Base-by-base conservation (phyloP, 257 asterid species). In the Datura wrightii region DNA sequence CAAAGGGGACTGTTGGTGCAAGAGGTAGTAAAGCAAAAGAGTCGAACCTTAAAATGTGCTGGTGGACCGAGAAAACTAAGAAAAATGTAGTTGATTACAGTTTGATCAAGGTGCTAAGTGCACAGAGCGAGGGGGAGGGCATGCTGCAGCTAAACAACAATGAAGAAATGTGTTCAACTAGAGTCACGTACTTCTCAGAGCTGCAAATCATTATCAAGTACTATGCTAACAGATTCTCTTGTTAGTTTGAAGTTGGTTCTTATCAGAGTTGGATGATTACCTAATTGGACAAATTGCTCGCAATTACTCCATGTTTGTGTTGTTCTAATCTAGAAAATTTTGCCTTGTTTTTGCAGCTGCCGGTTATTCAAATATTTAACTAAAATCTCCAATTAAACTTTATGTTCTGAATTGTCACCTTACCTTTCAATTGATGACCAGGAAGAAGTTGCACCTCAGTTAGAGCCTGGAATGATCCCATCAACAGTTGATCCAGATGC, bases 361-460 rank as follows among this genome's bases (percentile, higher is more conserved):
- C 48, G 8, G 53, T 39, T 41, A 69, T 39, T 69, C 53, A 41
- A 59, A 71, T 71, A 71, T 2, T 6, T 4, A 71, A 71, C 18
- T 42, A 56, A 44, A 44, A 44, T 71, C 79, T 71, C 79, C 79
- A 44, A 9, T 42, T 78, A 10, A 36, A 71, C 19, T 36, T 65
- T 86, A 69, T 54, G 34, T 67, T 86, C 82, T 80, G 82, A 31
- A 15, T 78, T 31, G 48, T 86, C 16, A 42, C 86, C 65, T 65
- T 88, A 62, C 85, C 67, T 86, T 42, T 83, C 70, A 82, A 89
- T 65, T 71, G 84, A 52, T 46, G 89, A 78, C 59, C 93, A 97
- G 99, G 99, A 97, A 90, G 99, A 96, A 92, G 99, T 94, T 89
- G 99, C 98, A n/a, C 98, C 98, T 11, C 99, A 96, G 86, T 87